Conservation (phyloP, 306 rosid genomes). For the Medicago ruthenica region DNA sequence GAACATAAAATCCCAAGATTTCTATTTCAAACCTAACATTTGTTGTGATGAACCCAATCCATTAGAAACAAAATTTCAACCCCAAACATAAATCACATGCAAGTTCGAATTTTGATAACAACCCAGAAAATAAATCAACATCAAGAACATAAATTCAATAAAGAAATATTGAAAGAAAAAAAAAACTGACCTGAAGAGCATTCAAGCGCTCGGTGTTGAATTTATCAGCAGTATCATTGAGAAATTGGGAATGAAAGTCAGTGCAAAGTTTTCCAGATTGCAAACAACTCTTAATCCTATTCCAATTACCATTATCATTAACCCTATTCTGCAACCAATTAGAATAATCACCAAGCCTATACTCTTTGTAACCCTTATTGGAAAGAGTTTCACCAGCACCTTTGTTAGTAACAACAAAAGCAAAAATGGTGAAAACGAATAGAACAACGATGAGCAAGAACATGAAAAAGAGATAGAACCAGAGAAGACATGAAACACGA, state of each 20-base stretch:
- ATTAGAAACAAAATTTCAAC: not conserved
- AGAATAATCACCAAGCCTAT: slow-evolving; percentile 82
- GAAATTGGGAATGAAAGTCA: slow-evolving; percentile 1
- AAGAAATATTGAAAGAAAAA: too few relatives aligned
- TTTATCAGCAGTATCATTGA: slow-evolving; percentile 23
- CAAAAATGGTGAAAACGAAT: slow-evolving; percentile 68
- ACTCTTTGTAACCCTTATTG: slow-evolving; percentile 65
- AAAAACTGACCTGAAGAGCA: slow-evolving; percentile 65
- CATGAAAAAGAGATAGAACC: slow-evolving; percentile 82
- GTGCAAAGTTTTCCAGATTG: slow-evolving; percentile 60
- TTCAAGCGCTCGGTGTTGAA: slow-evolving; percentile 51
- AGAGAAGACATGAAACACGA: slow-evolving; percentile 68
- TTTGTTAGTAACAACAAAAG: slow-evolving; percentile 68
- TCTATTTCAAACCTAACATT: not conserved
- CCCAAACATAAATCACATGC: slow-evolving; percentile 2
- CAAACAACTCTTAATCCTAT: slow-evolving; percentile 69
- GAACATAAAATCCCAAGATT: too few relatives aligned
- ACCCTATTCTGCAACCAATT: slow-evolving; percentile 84
- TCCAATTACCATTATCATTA: slow-evolving; percentile 57
- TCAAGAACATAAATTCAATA: not conserved
- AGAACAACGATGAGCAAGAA: slow-evolving; percentile 73
- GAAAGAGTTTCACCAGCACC: slow-evolving; percentile 66
- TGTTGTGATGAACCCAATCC: not conserved
- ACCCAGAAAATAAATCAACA: not conserved
- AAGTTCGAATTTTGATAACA: slow-evolving; percentile 2